Base-by-base conservation (phyloP, 345 rosid species). In the Hibiscus syriacus region DNA sequence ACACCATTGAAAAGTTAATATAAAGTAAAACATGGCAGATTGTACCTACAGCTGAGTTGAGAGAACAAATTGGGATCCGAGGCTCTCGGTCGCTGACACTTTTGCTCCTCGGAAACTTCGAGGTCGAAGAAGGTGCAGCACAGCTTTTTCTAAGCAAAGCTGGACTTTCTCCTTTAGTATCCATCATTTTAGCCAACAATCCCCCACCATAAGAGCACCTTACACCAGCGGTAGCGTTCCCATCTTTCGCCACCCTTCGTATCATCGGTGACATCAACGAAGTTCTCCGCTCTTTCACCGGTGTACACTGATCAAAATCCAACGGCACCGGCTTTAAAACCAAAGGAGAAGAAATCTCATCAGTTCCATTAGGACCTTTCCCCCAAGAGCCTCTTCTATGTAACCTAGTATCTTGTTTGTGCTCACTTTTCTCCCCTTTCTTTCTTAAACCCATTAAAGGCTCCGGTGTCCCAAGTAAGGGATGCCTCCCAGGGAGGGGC, bases 321-420 rank as follows among this genome's bases (percentile, higher is more conserved):
- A 91, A 77, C 36, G 97, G 91, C 61, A 82, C 81, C 20, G 92
- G 92, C 82, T 93, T 91, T 70, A 89, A 74, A 5, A 81, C 84
- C 72, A 84, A 53, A 0, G 97, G 97, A 76, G 98, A 86, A 25
- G 78, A 70, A 66, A 73, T 46, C 45, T 78, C 80, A 55, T 77
- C 77, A 3, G 72, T 69, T 34, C 84, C 79, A 38, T 72, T 82
- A 61, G 74, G 80, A 29, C 66, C 67, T 43, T 30, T 70, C 11
- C 88, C 97, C 99, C 98, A 94, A 72, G 97, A 91, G 0, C 99
- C 92, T 82, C 97, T 82, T 65, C 96, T 79, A 0, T 80, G 83
- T 11, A 77, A 71, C 17, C 67, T 83, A 12, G 80, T 77, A 48
- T 78, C 70, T 2, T 76, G 74, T 27, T 81, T 80, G 3, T 77